Conservation (phyloP, 2,329 filamentous ascomycete species). For the Penicillium sp. region DNA sequence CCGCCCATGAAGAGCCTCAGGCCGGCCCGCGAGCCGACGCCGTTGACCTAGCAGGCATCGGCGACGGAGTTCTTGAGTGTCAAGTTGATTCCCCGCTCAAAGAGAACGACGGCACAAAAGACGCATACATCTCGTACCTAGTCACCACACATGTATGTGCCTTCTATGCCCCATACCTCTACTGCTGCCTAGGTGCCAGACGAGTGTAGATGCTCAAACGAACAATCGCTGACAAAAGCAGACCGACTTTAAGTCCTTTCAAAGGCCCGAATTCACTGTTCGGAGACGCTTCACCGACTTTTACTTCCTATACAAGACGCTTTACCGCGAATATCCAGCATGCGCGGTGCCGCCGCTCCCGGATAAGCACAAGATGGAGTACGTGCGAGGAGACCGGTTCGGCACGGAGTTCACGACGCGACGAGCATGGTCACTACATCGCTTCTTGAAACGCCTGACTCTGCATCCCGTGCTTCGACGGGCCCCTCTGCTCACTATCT, state of each 20-base stretch:
- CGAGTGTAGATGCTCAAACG: background rate
- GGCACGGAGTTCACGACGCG: constrained; percentile 88
- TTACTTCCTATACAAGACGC: constrained; percentile 89
- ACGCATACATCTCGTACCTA: constrained; percentile 93
- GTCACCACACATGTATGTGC: constrained; percentile 79
- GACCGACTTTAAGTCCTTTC: constrained; percentile 94
- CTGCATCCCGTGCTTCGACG: constrained; percentile 87
- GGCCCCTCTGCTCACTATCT: constrained; percentile 78
- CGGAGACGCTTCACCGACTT: constrained; percentile 97
- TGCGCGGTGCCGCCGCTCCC: constrained; percentile 91
- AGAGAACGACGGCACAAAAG: constrained; percentile 95
- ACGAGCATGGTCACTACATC: constrained; percentile 84
- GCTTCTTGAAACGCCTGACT: constrained; percentile 83
- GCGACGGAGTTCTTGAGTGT: constrained; percentile 78
- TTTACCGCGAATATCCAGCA: constrained; percentile 84
- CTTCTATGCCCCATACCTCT: constrained; percentile 10
- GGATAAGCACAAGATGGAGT: constrained; percentile 99
- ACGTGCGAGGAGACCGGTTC: constrained; percentile 94
- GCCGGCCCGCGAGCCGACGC: constrained; percentile 54
- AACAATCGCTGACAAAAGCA: constrained; percentile 41
- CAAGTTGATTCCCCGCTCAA: constrained; percentile 82
- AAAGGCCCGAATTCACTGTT: constrained; percentile 74
- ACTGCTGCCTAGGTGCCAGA: constrained; percentile 20
- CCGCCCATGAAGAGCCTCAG: constrained; percentile 49
- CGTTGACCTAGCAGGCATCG: constrained; percentile 65